Evolutionary conservation across 805 yeast genomes (phyloP).

Genomic region (Kurtzmaniella fragi): DNA sequence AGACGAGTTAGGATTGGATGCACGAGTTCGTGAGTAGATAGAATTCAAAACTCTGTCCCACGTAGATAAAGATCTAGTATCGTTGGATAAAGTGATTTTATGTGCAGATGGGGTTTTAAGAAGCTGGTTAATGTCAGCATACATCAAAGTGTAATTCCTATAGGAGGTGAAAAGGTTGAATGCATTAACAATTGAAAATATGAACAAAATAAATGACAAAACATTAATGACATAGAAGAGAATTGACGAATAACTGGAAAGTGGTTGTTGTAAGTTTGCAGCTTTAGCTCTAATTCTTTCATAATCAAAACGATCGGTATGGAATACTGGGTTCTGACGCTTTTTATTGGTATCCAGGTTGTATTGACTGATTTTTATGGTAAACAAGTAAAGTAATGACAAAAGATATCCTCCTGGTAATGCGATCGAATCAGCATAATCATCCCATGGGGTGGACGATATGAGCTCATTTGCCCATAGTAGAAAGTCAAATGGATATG

Average conservation of each 20-base stretch:
- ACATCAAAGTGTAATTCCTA: conserved; percentile 28
- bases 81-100: conserved; percentile 3
- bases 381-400: conserved; percentile 12
- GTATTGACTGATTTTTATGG: conserved; percentile 17
- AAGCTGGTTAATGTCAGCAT: conserved; percentile 14
- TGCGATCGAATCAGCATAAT: conserved; percentile 23
- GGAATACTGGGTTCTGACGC: conserved; percentile 28
- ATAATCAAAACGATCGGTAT: conserved; percentile 29
- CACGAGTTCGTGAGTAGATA: conserved; percentile 1
- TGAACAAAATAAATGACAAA: conserved; percentile 7
- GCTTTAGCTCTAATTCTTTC: conserved; percentile 20
- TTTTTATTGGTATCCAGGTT: conserved; percentile 21
- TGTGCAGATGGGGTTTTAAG: conserved; percentile 22
- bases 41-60: conserved; percentile 2
- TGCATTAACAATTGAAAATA: conserved; percentile 12
- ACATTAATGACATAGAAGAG: not conserved
- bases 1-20: not conserved
- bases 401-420: conserved; percentile 23
- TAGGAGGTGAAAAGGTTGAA: conserved; percentile 13
- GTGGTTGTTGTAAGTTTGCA: not conserved
- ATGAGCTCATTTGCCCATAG: conserved; percentile 31
- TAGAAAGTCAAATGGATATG: conserved; percentile 34
- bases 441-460: conserved; percentile 40
- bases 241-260: not conserved
- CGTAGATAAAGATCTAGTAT: not conserved